phyloP scores from a whole-genome alignment of 108 stramenopile genomes.

The Cyclotella atomus region DNA sequence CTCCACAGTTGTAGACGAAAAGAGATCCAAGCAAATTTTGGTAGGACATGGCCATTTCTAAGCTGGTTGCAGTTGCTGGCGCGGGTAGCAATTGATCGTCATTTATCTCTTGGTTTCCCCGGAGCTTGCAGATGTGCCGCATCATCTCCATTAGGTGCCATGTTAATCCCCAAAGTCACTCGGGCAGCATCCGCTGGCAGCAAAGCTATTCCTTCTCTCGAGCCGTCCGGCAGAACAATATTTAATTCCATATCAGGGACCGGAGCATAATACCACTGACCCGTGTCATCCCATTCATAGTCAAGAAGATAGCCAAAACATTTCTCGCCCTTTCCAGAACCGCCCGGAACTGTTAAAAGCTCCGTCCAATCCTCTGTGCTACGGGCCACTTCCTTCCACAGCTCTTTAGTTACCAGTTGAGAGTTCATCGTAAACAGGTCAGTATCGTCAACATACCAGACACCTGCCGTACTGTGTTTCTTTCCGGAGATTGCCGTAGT shows the following conservation, averaged over 20 bases:
- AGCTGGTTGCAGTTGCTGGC: not conserved
- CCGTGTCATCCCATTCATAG: not conserved
- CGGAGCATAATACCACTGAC: not conserved
- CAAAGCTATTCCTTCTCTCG: not conserved
- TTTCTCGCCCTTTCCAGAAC: not conserved
- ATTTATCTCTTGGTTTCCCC: not conserved
- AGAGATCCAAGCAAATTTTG: not conserved
- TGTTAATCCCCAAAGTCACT: not conserved
- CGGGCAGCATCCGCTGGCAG: not conserved
- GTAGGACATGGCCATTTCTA: not conserved
- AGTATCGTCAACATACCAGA: slow-evolving; percentile 1
- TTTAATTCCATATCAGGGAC: not conserved
- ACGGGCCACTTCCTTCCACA: not conserved
- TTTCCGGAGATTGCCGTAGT: not conserved
- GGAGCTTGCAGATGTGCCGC: not conserved
- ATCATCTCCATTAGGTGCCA: not conserved
- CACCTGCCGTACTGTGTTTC: not conserved
- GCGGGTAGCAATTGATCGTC: not conserved
- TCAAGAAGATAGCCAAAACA: not conserved
- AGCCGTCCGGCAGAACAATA: not conserved
- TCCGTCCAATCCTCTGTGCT: not conserved
- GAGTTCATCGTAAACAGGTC: not conserved
- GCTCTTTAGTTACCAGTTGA: not conserved
- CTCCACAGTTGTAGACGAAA: not conserved
- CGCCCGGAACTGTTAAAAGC: not conserved